Base-by-base conservation (phyloP, 129 eudicot species). In the Logfia minima region DNA sequence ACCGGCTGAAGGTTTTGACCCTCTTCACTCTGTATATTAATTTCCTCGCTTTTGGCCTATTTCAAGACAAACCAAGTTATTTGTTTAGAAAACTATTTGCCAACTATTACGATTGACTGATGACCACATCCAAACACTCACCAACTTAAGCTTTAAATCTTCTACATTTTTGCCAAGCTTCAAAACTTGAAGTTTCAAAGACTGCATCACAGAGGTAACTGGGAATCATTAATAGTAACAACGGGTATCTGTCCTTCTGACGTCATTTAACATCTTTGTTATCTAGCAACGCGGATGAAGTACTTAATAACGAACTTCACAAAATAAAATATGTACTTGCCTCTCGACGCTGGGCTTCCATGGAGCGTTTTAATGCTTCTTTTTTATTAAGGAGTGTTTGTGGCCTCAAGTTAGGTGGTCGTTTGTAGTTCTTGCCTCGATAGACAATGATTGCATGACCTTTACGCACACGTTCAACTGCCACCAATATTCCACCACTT, bases 401-500 rank as follows among this genome's bases (percentile, higher is more conserved):
- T 67, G 97, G 97, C 88, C 96, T 89, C 84, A 91, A 86, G 64
- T 61, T 77, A 65, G 90, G 82, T 16, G 99, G 99, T 28, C 96
- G 88, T 78, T 76, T 72, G 77, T 94, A 91, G 79, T 94, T 94
- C 78, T 91, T 94, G 24, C 99, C 99, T 37, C 99, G 97, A 75
- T 94, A 94, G 9, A 94, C 85, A 60, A 94, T 91, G 66, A 94
- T 91, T 37, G 87, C 94, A 83, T 86, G 84, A 52, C 99, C 99
- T 76, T 88, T 87, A 52, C 92, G 85, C 51, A 87, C 85, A 28
- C 84, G 86, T 77, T 94, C 99, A 72, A 94, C 87, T 10, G 96
- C 92, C 35, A 94, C 92, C 78, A 94, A 78, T 84, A 94, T 86
- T 59, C 99, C 99, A 43, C 99, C 97, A 84, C 99, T 94, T 79